Evolutionary conservation across 2,329 filamentous ascomycete species (phyloP), one percentile per base, ranked within the genome.

Genomic region (Xylariaceae sp.): DNA sequence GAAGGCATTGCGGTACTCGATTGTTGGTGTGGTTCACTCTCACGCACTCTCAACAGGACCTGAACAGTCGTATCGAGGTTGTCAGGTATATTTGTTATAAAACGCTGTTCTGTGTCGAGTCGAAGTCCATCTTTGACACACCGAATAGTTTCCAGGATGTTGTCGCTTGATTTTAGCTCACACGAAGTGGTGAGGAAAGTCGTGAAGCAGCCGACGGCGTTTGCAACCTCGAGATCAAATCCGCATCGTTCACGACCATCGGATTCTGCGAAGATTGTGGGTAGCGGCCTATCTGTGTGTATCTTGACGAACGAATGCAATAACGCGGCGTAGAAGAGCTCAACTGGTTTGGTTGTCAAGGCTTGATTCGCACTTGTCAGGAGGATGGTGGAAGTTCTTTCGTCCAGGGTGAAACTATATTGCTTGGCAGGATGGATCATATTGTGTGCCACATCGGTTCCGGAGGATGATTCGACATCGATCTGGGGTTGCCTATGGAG

Each of bases 401-500:
- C n/a, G 13, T 41, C 30, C 5, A 53, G 50, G n/a, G 5, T 42
- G 12, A 53, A 47, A 9, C 19, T 19, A 5, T 36, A 16, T 43
- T 37, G 21, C 36, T 48, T 5, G 42, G 16, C 48, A 68, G 50
- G 7, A 52, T 51, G 43, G 60, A 65, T 7, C 57, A 18, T 26
- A 26, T 26, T 26, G 26, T 8, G 26, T 8, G 26, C 4, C 26
- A 26, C 5, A 5, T 26, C 26, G 26, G 26, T 8, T 8, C 26
- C 26, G 26, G 8, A 26, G 26, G 26, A 26, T 8, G 26, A 26
- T 26, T 26, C 5, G 4, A 4, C 26, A 8, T 26, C 26, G 4
- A 26, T 26, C 26, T 26, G 26, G 26, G 26, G 8, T 26, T 26
- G 5, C 26, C 8, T 26, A 5, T 26, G 26, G 26, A 26, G 26